phyloP scores from a whole-genome alignment of 2,329 filamentous ascomycete genomes.

The Exophiala phaeomuriformis region DNA sequence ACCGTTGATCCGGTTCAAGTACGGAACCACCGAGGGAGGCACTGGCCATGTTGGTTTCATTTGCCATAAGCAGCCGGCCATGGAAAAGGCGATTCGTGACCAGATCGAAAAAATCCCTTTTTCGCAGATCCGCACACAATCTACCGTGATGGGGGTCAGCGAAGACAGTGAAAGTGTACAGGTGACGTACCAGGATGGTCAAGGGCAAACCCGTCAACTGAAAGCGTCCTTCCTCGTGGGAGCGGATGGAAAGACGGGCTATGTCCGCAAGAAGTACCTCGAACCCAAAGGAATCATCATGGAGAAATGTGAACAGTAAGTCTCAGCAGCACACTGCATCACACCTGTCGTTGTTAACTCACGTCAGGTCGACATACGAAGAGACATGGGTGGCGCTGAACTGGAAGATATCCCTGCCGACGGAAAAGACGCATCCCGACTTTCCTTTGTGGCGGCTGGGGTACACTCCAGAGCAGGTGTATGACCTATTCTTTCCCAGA shows the following conservation, averaged over 20 bases:
- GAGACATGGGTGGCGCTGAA: constrained; percentile 31
- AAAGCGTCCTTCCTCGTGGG: constrained; percentile 29
- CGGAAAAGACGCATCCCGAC: constrained; percentile 27
- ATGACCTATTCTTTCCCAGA: constrained; percentile 30
- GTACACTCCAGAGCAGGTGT: constrained; percentile 28
- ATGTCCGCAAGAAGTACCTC: constrained; percentile 30
- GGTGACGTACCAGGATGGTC: constrained; percentile 18
- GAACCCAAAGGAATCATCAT: constrained; percentile 28
- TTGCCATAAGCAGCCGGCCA: constrained; percentile 29
- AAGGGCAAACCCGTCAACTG: constrained; percentile 20
- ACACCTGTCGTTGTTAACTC: neutral
- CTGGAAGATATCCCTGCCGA: constrained; percentile 28
- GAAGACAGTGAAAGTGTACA: constrained; percentile 11
- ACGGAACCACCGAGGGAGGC: constrained; percentile 27
- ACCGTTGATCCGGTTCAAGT: constrained; percentile 19
- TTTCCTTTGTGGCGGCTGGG: constrained; percentile 30
- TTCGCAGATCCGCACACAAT: constrained; percentile 18
- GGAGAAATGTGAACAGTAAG: constrained; percentile 21
- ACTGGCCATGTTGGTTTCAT: constrained; percentile 31
- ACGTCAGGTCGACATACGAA: constrained; percentile 27
- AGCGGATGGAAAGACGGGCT: constrained; percentile 32
- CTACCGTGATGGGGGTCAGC: constrained; percentile 12
- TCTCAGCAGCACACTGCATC: neutral
- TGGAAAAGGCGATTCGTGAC: constrained; percentile 28
- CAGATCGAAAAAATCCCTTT: constrained; percentile 7